A percentile compares a stretch with the other conserved stretches of the same genome.
phyloP scores from a whole-genome alignment of 1,284 basidiomycete genomes.

The Stereum hirsutum region DNA sequence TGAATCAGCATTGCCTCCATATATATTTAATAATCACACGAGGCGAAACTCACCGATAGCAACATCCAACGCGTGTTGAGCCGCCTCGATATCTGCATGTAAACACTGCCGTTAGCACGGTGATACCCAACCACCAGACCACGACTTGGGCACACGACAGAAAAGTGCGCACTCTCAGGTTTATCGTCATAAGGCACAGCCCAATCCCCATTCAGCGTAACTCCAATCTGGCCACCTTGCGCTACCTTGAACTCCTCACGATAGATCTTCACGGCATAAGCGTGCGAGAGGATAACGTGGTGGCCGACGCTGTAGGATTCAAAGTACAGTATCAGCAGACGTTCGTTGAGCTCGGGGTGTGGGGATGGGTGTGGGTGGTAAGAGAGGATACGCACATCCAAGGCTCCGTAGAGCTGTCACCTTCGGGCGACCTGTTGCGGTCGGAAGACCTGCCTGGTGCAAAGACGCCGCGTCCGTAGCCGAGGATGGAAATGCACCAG shows the following conservation, averaged over 20 bases:
- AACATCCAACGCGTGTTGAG: constrained; percentile 56
- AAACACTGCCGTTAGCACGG: background rate
- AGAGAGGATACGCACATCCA: constrained; percentile 66
- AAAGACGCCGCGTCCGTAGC: constrained; percentile 52
- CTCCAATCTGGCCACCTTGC: constrained; percentile 59
- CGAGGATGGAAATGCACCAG: constrained; percentile 63
- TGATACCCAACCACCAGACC: background rate
- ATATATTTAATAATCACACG: too few relatives aligned
- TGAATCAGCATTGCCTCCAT: too few relatives aligned
- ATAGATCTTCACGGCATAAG: constrained; percentile 55
- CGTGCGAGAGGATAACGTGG: constrained; percentile 61
- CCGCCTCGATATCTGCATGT: constrained; percentile 45
- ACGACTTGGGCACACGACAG: background rate
- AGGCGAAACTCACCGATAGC: constrained; percentile 44
- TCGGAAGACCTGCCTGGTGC: constrained; percentile 64
- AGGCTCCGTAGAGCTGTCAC: constrained; percentile 58
- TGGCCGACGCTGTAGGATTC: constrained; percentile 71
- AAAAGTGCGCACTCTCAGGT: constrained; percentile 43
- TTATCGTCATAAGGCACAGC: constrained; percentile 58
- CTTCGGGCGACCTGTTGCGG: constrained; percentile 41
- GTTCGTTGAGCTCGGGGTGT: too few relatives aligned
- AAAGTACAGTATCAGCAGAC: too few relatives aligned
- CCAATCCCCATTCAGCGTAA: constrained; percentile 70
- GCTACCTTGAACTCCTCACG: constrained; percentile 45
- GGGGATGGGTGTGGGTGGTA: too few relatives aligned